These are phyloP conservation scores for Gracilaria vermiculophylla DNA, from an alignment of 23 red algal species.

Conservation along the genomic window DNA sequence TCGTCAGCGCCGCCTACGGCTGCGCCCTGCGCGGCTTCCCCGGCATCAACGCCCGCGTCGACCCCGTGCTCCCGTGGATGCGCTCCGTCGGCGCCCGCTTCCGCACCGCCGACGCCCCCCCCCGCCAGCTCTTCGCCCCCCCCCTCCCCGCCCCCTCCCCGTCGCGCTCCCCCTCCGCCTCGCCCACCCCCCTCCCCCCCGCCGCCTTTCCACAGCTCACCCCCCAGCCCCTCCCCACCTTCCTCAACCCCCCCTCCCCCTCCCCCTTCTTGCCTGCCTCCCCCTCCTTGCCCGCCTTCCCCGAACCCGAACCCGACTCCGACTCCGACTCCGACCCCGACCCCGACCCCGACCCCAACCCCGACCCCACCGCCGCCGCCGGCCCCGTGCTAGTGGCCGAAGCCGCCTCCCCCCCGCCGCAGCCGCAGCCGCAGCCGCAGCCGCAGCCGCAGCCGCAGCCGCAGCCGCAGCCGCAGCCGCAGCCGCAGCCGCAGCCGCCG, in stretches of 20 bases:
- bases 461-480: neutral
- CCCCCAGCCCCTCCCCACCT: too few relatives aligned
- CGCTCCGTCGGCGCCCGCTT: neutral
- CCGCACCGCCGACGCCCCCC: neutral
- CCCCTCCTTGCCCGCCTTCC: neutral
- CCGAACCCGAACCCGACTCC: neutral
- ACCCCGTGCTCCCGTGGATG: neutral
- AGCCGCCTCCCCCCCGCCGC: neutral
- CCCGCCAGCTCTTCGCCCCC: too few relatives aligned
- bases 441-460: neutral
- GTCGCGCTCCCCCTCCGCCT: too few relatives aligned
- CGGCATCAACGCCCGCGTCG: conserved; percentile 34
- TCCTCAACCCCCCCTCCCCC: too few relatives aligned
- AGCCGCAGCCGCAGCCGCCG: neutral
- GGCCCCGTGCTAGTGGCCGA: too few relatives aligned
- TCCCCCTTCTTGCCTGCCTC: too few relatives aligned
- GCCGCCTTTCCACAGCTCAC: too few relatives aligned
- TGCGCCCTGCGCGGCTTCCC: conserved; percentile 39
- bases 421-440: neutral
- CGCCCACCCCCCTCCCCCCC: too few relatives aligned
- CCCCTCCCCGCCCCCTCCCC: too few relatives aligned
- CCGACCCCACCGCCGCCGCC: neutral
- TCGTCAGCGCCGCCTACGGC: conserved; percentile 13
- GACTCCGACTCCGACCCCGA: neutral
- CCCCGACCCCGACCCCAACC: neutral